These are phyloP conservation scores for Schizochytrium sp. DNA, from an alignment of 108 stramenopile genomes.

Conservation along the genomic window DNA sequence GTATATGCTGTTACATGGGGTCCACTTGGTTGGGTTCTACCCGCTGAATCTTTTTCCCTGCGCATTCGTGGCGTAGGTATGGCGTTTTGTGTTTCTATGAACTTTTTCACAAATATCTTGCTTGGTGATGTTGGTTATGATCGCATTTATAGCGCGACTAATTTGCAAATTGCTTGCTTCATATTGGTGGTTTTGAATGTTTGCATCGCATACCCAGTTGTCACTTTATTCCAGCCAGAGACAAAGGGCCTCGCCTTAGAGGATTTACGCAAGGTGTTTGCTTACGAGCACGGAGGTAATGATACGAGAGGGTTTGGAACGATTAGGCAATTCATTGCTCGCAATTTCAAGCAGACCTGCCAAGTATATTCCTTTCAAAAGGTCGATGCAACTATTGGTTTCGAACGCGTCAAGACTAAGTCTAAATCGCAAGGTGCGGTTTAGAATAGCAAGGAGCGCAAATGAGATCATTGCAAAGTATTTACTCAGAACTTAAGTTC, in stretches of 20 bases:
- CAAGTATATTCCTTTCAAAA: too few species aligned
- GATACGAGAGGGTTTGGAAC: too few species aligned
- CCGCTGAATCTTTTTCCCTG: background rate
- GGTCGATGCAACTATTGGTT: too few species aligned
- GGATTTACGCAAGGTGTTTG: slow-evolving; percentile 4
- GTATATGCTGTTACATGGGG: background rate
- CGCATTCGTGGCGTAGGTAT: background rate
- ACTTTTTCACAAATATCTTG: background rate
- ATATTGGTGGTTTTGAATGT: background rate
- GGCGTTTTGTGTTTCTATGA: background rate
- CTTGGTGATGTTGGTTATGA: background rate
- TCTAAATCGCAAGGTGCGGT: too few species aligned
- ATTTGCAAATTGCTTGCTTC: too few species aligned
- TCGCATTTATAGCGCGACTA: background rate
- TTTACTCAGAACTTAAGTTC: too few species aligned
- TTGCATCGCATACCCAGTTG: background rate
- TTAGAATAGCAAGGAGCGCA: too few species aligned
- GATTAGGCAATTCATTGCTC: too few species aligned
- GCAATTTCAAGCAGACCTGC: too few species aligned
- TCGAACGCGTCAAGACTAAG: too few species aligned
- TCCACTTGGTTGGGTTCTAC: background rate
- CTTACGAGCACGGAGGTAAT: background rate
- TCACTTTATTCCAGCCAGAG: slow-evolving; percentile 10
- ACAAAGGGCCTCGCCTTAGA: background rate
- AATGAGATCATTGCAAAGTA: too few species aligned